Evolutionary conservation across 345 rosid species (phyloP).

Genomic region (Citrus hindsii): DNA sequence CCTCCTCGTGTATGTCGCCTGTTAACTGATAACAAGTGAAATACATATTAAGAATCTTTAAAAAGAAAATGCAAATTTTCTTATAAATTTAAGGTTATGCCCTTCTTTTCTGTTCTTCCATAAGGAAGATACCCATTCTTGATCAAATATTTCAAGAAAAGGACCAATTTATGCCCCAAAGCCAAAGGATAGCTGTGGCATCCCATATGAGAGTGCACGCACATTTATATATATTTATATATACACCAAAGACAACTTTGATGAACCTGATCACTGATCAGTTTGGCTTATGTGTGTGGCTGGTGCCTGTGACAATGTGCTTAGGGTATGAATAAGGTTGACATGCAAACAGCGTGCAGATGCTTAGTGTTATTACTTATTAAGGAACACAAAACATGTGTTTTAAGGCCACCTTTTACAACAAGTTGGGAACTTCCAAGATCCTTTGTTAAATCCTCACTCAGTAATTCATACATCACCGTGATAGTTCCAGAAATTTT

Average conservation of each 20-base stretch:
- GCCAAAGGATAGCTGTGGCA: not conserved
- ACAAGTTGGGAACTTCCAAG: not conserved
- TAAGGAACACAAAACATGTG: not conserved
- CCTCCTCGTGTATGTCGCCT: conserved; percentile 86
- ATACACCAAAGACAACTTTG: not conserved
- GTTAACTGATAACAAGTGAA: conserved; percentile 51
- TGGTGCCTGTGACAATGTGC: not conserved
- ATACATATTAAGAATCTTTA: not conserved
- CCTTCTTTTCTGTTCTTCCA: not conserved
- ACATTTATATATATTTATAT: not conserved
- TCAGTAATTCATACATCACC: not conserved
- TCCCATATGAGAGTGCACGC: not conserved
- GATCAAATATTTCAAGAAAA: not conserved
- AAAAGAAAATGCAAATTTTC: not conserved
- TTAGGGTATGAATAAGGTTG: not conserved
- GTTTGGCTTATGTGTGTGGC: not conserved
- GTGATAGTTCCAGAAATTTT: not conserved
- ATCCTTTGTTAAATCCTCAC: not conserved
- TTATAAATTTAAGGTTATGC: not conserved
- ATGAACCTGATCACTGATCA: not conserved
- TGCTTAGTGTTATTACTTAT: not conserved
- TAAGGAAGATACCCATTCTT: not conserved
- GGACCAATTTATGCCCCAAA: not conserved
- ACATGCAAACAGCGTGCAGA: not conserved
- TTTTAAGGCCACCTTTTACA: not conserved